A percentile compares a stretch with the other conserved stretches of the same genome.
Conservation (phyloP, 495 filamentous ascomycete species). For the Podospora pseudocomata region DNA sequence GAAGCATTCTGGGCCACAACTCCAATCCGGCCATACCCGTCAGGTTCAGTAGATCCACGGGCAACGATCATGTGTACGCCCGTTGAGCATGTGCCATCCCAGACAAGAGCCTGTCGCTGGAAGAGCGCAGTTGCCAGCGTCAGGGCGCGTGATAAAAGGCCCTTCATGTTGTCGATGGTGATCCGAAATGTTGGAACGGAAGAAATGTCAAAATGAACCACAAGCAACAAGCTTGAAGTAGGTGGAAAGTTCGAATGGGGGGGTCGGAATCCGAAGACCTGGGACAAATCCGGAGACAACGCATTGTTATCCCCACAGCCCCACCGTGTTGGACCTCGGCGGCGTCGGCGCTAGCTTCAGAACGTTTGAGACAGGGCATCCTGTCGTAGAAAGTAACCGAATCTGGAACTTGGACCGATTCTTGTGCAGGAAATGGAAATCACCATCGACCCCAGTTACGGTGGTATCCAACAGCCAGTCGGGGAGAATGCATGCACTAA, state of each 20-base stretch:
- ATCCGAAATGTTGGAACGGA: neutral
- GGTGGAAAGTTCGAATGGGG: neutral
- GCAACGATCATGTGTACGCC: slow-evolving; percentile 22
- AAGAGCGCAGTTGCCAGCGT: neutral
- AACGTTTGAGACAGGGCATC: neutral
- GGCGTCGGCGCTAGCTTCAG: no score
- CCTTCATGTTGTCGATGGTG: neutral
- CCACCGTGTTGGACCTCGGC: no score
- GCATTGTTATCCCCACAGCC: neutral
- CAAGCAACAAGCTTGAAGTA: neutral
- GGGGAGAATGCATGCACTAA: no score
- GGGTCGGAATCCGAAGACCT: neutral
- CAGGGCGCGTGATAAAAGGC: slow-evolving; percentile 1
- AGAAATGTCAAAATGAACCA: neutral
- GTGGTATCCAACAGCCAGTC: no score
- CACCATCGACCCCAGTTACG: neutral
- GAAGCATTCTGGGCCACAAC: slow-evolving; percentile 17
- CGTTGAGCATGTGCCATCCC: slow-evolving; percentile 13
- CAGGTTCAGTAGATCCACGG: slow-evolving; percentile 17
- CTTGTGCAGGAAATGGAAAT: neutral
- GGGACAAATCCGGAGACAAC: neutral
- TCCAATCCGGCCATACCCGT: slow-evolving; percentile 13
- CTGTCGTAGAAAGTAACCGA: neutral
- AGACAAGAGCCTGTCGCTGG: neutral
- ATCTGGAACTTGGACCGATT: neutral